Percentiles rank a stretch among this genome's conserved stretches.
phyloP scores from a whole-genome alignment of 129 eudicot species.

The Calendula officinalis region DNA sequence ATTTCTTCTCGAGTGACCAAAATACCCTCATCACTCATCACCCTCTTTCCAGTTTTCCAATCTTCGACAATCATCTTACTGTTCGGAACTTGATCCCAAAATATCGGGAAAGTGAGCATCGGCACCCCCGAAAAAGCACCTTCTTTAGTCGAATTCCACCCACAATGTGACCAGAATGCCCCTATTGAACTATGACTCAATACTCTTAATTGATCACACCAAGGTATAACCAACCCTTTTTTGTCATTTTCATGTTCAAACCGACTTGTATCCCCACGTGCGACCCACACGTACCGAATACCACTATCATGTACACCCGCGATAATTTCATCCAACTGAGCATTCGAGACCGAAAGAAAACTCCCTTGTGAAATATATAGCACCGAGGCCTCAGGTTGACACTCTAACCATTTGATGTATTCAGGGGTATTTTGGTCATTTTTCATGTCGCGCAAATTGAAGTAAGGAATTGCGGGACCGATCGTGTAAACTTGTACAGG shows the following conservation, averaged over 20 bases:
- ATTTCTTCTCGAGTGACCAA: constrained; percentile 48
- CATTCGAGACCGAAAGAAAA: constrained; percentile 53
- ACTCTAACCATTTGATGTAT: constrained; percentile 50
- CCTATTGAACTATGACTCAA: constrained; percentile 60
- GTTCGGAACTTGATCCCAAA: constrained; percentile 60
- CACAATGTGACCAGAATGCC: constrained; percentile 88
- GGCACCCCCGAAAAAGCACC: constrained; percentile 58
- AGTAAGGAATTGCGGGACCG: constrained; percentile 63
- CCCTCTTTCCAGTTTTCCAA: constrained; percentile 61
- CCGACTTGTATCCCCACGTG: constrained; percentile 41
- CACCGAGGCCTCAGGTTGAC: constrained; percentile 46
- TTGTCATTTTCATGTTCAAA: constrained; percentile 22
- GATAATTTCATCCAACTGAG: constrained; percentile 55
- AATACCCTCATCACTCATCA: constrained; percentile 6
- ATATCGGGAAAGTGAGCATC: constrained; percentile 53
- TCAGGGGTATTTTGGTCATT: constrained; percentile 34
- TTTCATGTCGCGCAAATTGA: not conserved
- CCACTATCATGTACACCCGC: constrained; percentile 54
- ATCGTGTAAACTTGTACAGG: constrained; percentile 42
- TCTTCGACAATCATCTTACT: constrained; percentile 64
- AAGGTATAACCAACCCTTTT: constrained; percentile 49
- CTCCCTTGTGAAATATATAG: constrained; percentile 73
- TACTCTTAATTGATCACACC: constrained; percentile 80
- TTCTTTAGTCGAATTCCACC: constrained; percentile 84
- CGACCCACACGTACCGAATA: constrained; percentile 60